Evolutionary conservation across 1,139 yeast species (phyloP).

Genomic region (Debaryomyces sp.): DNA sequence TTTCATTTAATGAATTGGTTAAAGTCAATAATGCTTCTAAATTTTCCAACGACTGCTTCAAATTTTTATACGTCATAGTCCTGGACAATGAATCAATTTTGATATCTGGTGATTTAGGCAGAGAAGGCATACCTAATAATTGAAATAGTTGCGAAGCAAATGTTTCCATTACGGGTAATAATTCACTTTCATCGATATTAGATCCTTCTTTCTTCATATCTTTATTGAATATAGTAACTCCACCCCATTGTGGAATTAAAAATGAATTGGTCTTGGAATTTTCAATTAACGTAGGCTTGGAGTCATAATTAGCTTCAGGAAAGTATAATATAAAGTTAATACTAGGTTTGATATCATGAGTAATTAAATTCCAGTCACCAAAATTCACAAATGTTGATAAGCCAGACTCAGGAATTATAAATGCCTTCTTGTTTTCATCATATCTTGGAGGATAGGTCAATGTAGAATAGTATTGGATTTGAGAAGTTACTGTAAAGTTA

Average conservation of each 20-base stretch:
- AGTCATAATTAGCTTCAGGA: constrained; percentile 48
- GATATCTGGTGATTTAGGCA: constrained; percentile 56
- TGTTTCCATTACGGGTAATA: constrained; percentile 62
- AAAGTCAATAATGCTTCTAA: constrained; percentile 71
- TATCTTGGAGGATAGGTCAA: constrained; percentile 31
- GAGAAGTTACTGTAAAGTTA: constrained; percentile 77
- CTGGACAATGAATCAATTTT: constrained; percentile 72
- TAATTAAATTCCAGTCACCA: constrained; percentile 75
- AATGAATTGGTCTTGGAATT: constrained; percentile 65
- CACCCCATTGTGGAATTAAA: constrained; percentile 92
- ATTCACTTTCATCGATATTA: constrained; percentile 43
- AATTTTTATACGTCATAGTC: constrained; percentile 55
- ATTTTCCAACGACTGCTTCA: constrained; percentile 53
- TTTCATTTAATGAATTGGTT: constrained; percentile 67
- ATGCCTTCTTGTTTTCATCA: constrained; percentile 30
- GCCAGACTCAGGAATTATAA: constrained; percentile 43
- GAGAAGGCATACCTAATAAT: constrained; percentile 66
- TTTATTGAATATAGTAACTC: constrained; percentile 55
- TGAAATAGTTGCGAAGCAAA: constrained; percentile 77
- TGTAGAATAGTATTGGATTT: constrained; percentile 69
- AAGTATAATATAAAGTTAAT: constrained; percentile 70
- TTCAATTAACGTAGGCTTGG: constrained; percentile 47
- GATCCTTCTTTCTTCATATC: constrained; percentile 25
- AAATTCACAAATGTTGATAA: constrained; percentile 73
- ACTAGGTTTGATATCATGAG: constrained; percentile 60